Base-by-base conservation (phyloP, 2,329 filamentous ascomycete genomes). In the Dothidotthia symphoricarpi region DNA sequence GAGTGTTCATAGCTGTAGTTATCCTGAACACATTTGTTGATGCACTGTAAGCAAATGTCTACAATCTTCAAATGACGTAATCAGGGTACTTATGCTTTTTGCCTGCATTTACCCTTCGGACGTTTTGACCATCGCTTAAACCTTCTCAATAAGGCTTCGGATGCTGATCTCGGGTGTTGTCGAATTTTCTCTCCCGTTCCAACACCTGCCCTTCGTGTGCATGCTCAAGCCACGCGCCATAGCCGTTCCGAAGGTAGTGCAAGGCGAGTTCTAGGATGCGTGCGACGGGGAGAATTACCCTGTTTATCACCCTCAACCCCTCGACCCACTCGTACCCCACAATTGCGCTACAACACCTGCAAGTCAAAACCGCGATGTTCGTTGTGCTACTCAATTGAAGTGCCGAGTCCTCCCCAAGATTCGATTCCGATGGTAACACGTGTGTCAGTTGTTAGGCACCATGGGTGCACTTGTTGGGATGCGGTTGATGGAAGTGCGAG, bases 281-380 rank as follows among this genome's bases (percentile, higher is more conserved):
- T 9, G 19, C 7, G 11, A 49, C 39, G 49, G 49, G 51, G 55
- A 51, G 47, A 43, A 25, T 55, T 56, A 45, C 55, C 52, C 52
- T 52, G 36, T 53, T n/a, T 8, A 37, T 30, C 34, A 11, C 28
- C 13, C 9, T 38, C 36, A n/a, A 32, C 36, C 13, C 34, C 42
- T 34, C 27, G 17, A 28, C 36, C 39, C 38, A 45, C 26, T 31
- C 27, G 13, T 38, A 35, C 49, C 41, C 50, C 52, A 45, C 50
- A 52, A 31, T 25, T 38, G 34, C 40, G 34, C 41, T 39, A 50
- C 43, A 32, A 31, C 31, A 39, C 32, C 38, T 52, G 38, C 43
- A 44, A 14, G 32, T 24, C 28, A 36, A 40, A 37, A 48, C 39
- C 37, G 38, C 34, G 30, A 47, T 45, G 28, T 36, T 16, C 31